Evolutionary conservation across 805 yeast genomes (phyloP), one percentile per base, ranked within the genome.

Genomic region (Komagataella mondaviorum): DNA sequence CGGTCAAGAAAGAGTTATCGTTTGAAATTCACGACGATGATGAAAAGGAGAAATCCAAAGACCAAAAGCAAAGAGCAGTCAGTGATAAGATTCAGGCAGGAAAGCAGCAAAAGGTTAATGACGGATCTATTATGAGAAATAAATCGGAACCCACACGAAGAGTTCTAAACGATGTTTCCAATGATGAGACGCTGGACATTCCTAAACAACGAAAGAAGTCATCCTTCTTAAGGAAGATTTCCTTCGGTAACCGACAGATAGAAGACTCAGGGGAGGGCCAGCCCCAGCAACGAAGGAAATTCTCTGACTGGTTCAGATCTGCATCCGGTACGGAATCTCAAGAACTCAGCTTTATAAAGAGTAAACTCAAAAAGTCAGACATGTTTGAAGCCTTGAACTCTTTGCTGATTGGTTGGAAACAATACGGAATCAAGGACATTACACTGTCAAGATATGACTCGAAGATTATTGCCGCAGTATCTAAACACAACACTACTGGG

Each of bases 351-450:
- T 30, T 30, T 8, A 62, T 77, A 49, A 53, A 52, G 20, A 64
- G 71, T 1, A 56, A 60, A 18, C 53, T 68, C 20, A 69, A 75
- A 8, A 68, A 69, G 53, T 74, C 69, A 23, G 88, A 84, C 60
- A 73, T 84, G 73, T 75, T 77, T 54, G 77, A 78, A 47, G 88
- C 88, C 2, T 66, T 85, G 57, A 74, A 70, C 60, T 78, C 85
- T 47, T 71, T 85, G 51, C 67, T 85, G 56, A 70, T 65, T 47
- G 79, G 83, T 16, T 85, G 93, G 93, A 74, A 78, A 12, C 78
- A 76, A 54, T 83, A 83, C 58, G 91, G 93, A 6, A 65, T 85
- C 58, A 77, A 75, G 56, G 73, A 78, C 54, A 71, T 85, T 53
- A 68, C 65, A 44, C 65, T 76, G 48, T 74, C 74, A 56, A 68